A percentile compares a stretch with the other conserved stretches of the same genome.
phyloP scores from a whole-genome alignment of 495 filamentous ascomycete genomes.

The Penicillium psychrofluorescens region DNA sequence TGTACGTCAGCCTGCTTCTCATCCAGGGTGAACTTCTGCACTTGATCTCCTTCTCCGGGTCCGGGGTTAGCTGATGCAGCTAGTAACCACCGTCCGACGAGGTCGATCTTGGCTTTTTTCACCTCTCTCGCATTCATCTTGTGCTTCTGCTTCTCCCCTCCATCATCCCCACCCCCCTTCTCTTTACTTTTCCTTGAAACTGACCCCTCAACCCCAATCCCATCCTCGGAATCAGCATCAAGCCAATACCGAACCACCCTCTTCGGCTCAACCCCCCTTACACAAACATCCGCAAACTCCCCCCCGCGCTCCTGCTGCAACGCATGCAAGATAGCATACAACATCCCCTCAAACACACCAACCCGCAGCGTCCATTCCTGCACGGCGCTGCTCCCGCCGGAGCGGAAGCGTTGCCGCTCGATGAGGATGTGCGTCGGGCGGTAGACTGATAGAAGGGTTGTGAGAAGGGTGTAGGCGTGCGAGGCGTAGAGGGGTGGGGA shows the following conservation, averaged over 20 bases:
- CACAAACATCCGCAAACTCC: constrained; percentile 9
- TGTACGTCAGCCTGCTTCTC: constrained; percentile 25
- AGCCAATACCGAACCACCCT: constrained; percentile 35
- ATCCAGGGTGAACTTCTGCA: constrained; percentile 14
- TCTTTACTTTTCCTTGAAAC: not conserved
- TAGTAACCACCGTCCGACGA: constrained; percentile 51
- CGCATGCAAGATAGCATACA: constrained; percentile 67
- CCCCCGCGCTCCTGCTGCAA: constrained; percentile 34
- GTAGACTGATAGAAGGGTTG: constrained; percentile 34
- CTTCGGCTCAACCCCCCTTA: constrained; percentile 33
- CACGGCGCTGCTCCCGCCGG: constrained; percentile 52
- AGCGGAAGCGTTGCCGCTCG: constrained; percentile 84
- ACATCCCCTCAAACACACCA: constrained; percentile 83
- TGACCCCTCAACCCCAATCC: not conserved
- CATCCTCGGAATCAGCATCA: constrained; percentile 1
- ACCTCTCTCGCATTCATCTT: constrained; percentile 21
- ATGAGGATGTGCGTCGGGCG: constrained; percentile 72
- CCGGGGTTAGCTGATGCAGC: not conserved
- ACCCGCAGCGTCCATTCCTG: constrained; percentile 88
- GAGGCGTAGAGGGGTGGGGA: constrained; percentile 48
- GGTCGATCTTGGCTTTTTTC: constrained; percentile 60
- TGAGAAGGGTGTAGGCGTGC: constrained; percentile 57
- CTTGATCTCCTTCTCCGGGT: not conserved
- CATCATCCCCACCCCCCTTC: not conserved
- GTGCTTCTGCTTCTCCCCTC: constrained; percentile 16